Percentiles rank a stretch among this genome's conserved stretches.
Conservation (phyloP, 495 filamentous ascomycete genomes). For the Hyaloscypha finlandica region DNA sequence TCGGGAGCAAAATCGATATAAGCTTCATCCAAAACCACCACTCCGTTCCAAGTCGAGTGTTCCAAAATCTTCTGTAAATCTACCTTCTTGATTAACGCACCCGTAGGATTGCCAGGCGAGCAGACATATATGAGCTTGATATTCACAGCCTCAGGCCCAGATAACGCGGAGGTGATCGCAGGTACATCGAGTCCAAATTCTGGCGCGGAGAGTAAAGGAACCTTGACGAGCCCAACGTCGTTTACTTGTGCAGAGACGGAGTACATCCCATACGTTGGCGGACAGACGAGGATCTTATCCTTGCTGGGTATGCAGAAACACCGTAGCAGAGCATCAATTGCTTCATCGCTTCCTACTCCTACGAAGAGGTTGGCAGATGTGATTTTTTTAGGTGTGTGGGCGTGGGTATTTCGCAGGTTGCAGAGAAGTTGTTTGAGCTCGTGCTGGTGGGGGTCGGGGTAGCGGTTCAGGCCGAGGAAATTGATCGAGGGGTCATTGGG, state of each 20-base stretch:
- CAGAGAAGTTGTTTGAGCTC: conserved; percentile 87
- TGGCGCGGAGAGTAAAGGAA: conserved; percentile 64
- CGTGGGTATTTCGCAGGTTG: conserved; percentile 81
- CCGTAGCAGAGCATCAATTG: conserved; percentile 88
- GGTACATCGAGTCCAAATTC: conserved; percentile 71
- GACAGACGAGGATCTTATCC: conserved; percentile 91
- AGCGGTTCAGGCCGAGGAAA: conserved; percentile 81
- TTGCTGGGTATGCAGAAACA: conserved; percentile 86
- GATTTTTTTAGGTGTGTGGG: conserved; percentile 73
- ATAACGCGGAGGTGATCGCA: conserved; percentile 64
- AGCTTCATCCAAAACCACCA: conserved; percentile 92
- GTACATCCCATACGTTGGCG: conserved; percentile 99
- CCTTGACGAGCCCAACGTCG: conserved; percentile 81
- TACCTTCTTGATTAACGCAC: conserved; percentile 70
- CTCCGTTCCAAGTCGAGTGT: conserved; percentile 92
- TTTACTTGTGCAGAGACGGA: conserved; percentile 90
- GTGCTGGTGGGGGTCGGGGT: conserved; percentile 93
- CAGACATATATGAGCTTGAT: conserved; percentile 93
- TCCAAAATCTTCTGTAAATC: conserved; percentile 73
- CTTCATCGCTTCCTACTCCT: conserved; percentile 94
- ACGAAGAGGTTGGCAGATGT: conserved; percentile 85
- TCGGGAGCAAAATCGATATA: conserved; percentile 93
- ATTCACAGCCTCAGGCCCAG: conserved; percentile 46
- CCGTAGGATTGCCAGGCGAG: conserved; percentile 94
- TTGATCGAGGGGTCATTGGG: conserved; percentile 44